Evolutionary conservation across 2,329 filamentous ascomycete species (phyloP).

Genomic region (Fusarium transvaalense): DNA sequence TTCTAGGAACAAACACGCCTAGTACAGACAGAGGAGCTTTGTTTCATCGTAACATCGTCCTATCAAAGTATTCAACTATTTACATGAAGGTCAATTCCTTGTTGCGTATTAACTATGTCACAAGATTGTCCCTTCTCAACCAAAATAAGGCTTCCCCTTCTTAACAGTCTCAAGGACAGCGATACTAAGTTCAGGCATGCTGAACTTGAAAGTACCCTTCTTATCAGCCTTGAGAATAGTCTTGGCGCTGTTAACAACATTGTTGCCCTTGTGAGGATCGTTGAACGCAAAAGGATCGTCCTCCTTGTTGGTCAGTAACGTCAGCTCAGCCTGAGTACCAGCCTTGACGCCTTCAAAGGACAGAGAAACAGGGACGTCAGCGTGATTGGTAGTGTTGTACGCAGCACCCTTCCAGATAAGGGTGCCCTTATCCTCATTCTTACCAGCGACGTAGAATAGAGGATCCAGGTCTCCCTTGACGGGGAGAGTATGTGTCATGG

Average conservation of each 20-base stretch:
- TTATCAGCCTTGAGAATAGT: constrained; percentile 56
- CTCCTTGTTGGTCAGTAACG: constrained; percentile 58
- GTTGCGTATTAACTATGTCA: accelerated
- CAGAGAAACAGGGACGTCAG: constrained; percentile 60
- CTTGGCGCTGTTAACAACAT: constrained; percentile 62
- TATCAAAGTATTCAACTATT: background rate
- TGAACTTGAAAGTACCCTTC: constrained; percentile 64
- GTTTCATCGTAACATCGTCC: background rate
- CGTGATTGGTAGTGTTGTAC: constrained; percentile 63
- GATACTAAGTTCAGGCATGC: constrained; percentile 66
- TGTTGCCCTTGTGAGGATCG: constrained; percentile 58
- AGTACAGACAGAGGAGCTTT: background rate
- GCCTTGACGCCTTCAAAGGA: constrained; percentile 59
- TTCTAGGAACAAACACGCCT: too few species aligned
- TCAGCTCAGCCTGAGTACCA: constrained; percentile 58
- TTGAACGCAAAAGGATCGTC: constrained; percentile 60
- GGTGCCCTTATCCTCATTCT: constrained; percentile 56
- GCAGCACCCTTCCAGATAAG: constrained; percentile 65
- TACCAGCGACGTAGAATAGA: constrained; percentile 64
- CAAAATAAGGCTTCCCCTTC: constrained; percentile 17
- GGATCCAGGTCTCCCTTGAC: constrained; percentile 59
- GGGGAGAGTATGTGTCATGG: constrained; percentile 61
- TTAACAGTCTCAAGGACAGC: constrained; percentile 63
- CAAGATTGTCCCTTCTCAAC: background rate
- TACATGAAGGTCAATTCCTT: background rate